Evolutionary conservation across 2,329 filamentous ascomycete species (phyloP).

Genomic region (Alternaria consortialis): DNA sequence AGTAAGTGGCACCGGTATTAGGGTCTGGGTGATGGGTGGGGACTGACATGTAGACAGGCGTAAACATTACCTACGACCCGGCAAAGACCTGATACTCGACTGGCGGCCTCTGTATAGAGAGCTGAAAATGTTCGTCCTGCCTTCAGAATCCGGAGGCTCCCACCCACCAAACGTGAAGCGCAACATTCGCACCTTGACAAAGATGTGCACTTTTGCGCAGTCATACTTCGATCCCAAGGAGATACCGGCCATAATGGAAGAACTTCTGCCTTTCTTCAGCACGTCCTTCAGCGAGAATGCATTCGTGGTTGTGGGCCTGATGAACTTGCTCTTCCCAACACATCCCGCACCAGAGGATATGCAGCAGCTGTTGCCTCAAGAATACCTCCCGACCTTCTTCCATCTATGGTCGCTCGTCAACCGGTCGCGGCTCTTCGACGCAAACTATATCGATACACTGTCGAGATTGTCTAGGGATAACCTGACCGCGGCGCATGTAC

Average conservation of each 20-base stretch:
- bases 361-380: constrained; percentile 81
- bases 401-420: constrained; percentile 95
- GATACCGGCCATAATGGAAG: constrained; percentile 72
- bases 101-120: constrained; percentile 95
- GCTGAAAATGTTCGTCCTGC: constrained; percentile 87
- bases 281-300: constrained; percentile 91
- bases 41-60: constrained; percentile 67
- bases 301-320: constrained; percentile 87
- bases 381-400: constrained; percentile 93
- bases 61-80: constrained; percentile 92
- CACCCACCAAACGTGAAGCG: constrained; percentile 70
- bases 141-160: constrained; percentile 76
- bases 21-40: constrained; percentile 11
- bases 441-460: constrained; percentile 87
- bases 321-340: constrained; percentile 90
- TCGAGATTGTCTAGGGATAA: constrained; percentile 88
- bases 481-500: constrained; percentile 75
- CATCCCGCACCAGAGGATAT: constrained; percentile 76
- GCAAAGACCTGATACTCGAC: constrained; percentile 88
- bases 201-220: constrained; percentile 89
- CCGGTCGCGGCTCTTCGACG: constrained; percentile 85
- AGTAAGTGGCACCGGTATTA: constrained; percentile 64
- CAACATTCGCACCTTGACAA: constrained; percentile 78
- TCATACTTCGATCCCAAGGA: constrained; percentile 92
- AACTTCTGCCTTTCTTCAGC: constrained; percentile 74